A percentile compares a stretch with the other conserved stretches of the same genome.
These are phyloP conservation scores for Fistulinella prunicolor DNA, from an alignment of 768 basidiomycete species.

Conservation along the genomic window DNA sequence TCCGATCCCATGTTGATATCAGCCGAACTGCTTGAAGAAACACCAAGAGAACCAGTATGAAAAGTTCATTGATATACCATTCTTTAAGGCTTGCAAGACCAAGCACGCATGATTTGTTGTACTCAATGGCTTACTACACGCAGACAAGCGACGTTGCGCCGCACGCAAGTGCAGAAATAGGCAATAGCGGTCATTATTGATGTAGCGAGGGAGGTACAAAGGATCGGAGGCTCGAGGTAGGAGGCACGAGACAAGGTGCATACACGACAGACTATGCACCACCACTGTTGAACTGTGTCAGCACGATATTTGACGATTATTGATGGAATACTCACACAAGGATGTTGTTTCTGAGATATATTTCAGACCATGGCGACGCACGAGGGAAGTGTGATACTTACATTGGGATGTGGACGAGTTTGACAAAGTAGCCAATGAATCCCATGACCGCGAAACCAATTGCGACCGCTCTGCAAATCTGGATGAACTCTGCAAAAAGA, in stretches of 20 bases:
- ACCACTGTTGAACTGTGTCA: conserved; percentile 47
- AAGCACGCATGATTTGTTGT: conserved; percentile 4
- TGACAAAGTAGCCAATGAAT: conserved; percentile 98
- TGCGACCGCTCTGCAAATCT: conserved; percentile 95
- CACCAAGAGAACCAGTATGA: conserved; percentile 15
- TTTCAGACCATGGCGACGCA: conserved; percentile 13
- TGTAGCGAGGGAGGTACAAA: conserved; percentile 20
- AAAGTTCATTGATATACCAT: background rate
- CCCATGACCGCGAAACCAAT: conserved; percentile 99
- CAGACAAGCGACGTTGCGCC: background rate
- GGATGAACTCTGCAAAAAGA: conserved; percentile 70
- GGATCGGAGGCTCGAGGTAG: conserved; percentile 13
- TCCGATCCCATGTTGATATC: conserved; percentile 9
- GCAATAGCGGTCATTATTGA: conserved; percentile 6
- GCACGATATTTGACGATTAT: conserved; percentile 19
- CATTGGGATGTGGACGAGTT: conserved; percentile 98
- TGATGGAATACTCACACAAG: conserved; percentile 72
- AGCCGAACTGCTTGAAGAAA: conserved; percentile 1
- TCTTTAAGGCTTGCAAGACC: background rate
- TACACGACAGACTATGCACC: conserved; percentile 53
- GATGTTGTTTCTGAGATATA: conserved; percentile 79
- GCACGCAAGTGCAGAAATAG: background rate
- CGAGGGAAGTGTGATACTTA: conserved; percentile 42
- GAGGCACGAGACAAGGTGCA: conserved; percentile 9
- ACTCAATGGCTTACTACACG: conserved; percentile 1